Percentiles rank a stretch among this genome's conserved stretches.
Evolutionary conservation across 1,284 basidiomycete species (phyloP).

Genomic region (Trichosporon sp.): DNA sequence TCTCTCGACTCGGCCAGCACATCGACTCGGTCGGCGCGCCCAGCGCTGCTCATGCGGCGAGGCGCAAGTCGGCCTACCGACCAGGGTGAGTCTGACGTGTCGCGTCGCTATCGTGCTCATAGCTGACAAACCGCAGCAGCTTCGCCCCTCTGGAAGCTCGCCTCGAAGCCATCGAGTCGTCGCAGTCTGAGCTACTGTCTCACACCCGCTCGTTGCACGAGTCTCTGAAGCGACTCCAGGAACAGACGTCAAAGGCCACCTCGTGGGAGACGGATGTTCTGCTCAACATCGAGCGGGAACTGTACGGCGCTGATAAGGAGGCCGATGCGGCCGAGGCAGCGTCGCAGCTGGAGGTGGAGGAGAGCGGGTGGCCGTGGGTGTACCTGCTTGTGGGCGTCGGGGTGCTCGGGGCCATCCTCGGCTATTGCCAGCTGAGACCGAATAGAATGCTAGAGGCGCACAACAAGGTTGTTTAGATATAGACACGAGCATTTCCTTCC

Average conservation of each 20-base stretch:
- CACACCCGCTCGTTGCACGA: background rate
- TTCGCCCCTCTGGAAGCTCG: background rate
- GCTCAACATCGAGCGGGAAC: background rate
- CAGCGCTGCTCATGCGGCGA: background rate
- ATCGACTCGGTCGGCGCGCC: slow-evolving; percentile 26
- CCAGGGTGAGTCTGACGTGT: background rate
- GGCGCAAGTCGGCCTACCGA: background rate
- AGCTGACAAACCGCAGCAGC: background rate
- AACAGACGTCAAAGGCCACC: background rate
- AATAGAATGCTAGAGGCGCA: background rate
- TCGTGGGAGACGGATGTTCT: background rate
- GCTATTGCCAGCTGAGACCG: background rate
- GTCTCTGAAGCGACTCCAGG: background rate
- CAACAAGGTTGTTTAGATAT: slow-evolving; percentile 5
- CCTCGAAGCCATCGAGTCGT: background rate
- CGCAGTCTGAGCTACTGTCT: background rate
- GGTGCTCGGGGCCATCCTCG: background rate
- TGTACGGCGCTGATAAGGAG: slow-evolving; percentile 1
- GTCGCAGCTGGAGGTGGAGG: background rate
- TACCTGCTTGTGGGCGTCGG: background rate
- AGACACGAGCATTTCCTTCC: background rate
- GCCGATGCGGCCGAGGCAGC: background rate
- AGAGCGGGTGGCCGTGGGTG: background rate
- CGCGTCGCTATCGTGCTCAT: background rate
- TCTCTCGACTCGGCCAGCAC: slow-evolving; percentile 34